Percentiles rank a stretch among this genome's conserved stretches.
phyloP scores from a whole-genome alignment of 2,329 filamentous ascomycete genomes.

The Scopulariopsis brevicaulis region DNA sequence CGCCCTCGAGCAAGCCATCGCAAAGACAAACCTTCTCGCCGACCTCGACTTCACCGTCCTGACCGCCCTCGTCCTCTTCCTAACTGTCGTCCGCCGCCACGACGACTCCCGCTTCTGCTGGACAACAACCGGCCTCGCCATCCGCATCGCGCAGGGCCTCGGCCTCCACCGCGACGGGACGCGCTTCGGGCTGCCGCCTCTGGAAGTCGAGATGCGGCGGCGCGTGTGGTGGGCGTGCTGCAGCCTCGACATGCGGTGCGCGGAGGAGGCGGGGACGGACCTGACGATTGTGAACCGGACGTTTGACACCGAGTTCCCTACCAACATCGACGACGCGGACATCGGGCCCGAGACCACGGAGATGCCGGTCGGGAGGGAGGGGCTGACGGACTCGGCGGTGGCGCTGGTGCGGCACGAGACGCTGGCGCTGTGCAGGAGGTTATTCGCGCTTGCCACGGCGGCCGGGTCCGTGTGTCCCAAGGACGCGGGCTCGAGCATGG shows the following conservation, averaged over 20 bases:
- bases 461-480: slow-evolving; percentile 18
- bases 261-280: slow-evolving; percentile 40
- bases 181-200: slow-evolving; percentile 38
- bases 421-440: slow-evolving; percentile 23
- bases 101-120: slow-evolving; percentile 44
- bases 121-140: slow-evolving; percentile 44
- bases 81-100: slow-evolving; percentile 33
- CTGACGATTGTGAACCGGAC: slow-evolving; percentile 26
- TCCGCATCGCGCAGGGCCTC: slow-evolving; percentile 48
- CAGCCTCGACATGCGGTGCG: slow-evolving; percentile 40
- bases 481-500: slow-evolving; percentile 16
- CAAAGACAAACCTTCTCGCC: slow-evolving; percentile 45
- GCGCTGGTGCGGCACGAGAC: slow-evolving; percentile 40
- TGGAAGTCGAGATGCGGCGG: slow-evolving; percentile 48
- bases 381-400: slow-evolving; percentile 40
- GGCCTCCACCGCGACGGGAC: slow-evolving; percentile 47
- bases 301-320: slow-evolving; percentile 36
- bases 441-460: slow-evolving; percentile 21
- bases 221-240: slow-evolving; percentile 52
- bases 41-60: slow-evolving; percentile 44
- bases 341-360: slow-evolving; percentile 33
- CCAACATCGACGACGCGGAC: slow-evolving; percentile 38
- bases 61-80: slow-evolving; percentile 46
- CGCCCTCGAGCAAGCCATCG: slow-evolving; percentile 44
- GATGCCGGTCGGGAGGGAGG: slow-evolving; percentile 31